Evolutionary conservation across 2,329 filamentous ascomycete species (phyloP), one percentile per base, ranked within the genome.

Genomic region (Curvularia spicifera): DNA sequence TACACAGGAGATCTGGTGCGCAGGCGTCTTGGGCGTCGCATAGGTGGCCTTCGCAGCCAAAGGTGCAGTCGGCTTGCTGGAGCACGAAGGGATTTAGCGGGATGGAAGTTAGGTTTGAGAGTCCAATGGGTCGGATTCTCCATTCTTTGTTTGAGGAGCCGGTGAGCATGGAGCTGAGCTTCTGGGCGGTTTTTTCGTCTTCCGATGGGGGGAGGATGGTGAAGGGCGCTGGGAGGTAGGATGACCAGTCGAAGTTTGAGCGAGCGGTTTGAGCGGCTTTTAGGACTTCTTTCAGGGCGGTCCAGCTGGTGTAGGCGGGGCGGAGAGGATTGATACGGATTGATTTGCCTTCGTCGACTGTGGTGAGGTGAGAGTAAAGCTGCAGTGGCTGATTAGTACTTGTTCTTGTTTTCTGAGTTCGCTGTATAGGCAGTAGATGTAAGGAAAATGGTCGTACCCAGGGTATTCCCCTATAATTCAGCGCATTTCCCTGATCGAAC

Each of bases 391-490:
- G 12, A 29, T 67, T 12, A 65, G 47, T 49, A 40, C 7, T 12
- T 8, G 18, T n/a, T 12, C 28, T 4, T 18, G 7, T 4, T 18
- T 40, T 26, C 15, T 42, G 18, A 15, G 20, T 26, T 10, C 18
- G 15, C 15, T 18, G 3, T 22, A n/a, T 0, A n/a, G 44, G 33
- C 6, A 4, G 5, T 4, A 10, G 10, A n/a, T 20, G 3, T 24
- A 3, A 5, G 10, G 15, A n/a, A 18, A 28, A 2, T 4, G 7
- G 12, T 59, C 62, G 18, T 66, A 76, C 72, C 74, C 74, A 76
- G 20, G 74, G 74, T 28, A 76, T 75, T 1, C 74, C 74, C 18
- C 74, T 65, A n/a, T 66, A 60, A 46, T 76, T 76, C 46, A 76
- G 55, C 8, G 72, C 73, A 48, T 71, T 73, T 3, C 71, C 74